Evolutionary conservation across 495 filamentous ascomycete genomes (phyloP).

Genomic region (Hyphodiscus hymeniophilus): DNA sequence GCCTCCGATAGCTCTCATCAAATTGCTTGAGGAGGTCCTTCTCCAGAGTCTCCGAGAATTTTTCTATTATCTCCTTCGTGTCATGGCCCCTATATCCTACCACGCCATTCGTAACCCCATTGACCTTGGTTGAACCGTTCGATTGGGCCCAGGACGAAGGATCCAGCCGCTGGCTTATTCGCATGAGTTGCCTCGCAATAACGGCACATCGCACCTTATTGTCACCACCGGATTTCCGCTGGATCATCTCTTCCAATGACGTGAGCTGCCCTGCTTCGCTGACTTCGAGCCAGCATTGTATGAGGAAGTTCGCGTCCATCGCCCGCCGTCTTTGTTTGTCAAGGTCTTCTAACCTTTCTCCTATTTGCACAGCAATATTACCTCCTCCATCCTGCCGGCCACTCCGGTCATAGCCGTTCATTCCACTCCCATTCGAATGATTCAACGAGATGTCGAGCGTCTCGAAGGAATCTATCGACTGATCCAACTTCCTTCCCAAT

Average conservation of each 20-base stretch:
- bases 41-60: slow-evolving; percentile 91
- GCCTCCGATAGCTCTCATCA: slow-evolving; percentile 87
- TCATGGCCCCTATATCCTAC: slow-evolving; percentile 43
- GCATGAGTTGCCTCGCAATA: slow-evolving; percentile 80
- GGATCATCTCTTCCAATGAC: slow-evolving; percentile 64
- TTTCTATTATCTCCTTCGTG: slow-evolving; percentile 87
- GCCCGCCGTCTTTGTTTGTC: slow-evolving; percentile 86
- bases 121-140: slow-evolving; percentile 44
- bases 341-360: slow-evolving; percentile 84
- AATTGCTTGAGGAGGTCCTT: slow-evolving; percentile 94
- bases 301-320: slow-evolving; percentile 86
- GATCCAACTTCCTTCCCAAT: slow-evolving; percentile 77
- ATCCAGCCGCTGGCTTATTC: slow-evolving; percentile 80
- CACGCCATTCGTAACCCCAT: slow-evolving; percentile 45
- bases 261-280: slow-evolving; percentile 75
- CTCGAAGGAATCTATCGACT: slow-evolving; percentile 85
- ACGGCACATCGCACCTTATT: slow-evolving; percentile 83
- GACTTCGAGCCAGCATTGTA: slow-evolving; percentile 93
- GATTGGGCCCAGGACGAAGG: slow-evolving; percentile 58
- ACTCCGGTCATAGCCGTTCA: slow-evolving; percentile 15
- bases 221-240: slow-evolving; percentile 68
- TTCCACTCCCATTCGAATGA: slow-evolving; percentile 27
- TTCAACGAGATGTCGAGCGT: slow-evolving; percentile 75
- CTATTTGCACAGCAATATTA: slow-evolving; percentile 88
- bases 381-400: slow-evolving; percentile 51